Evolutionary conservation across 306 rosid species (phyloP).

Genomic region (Ceratonia siliqua): DNA sequence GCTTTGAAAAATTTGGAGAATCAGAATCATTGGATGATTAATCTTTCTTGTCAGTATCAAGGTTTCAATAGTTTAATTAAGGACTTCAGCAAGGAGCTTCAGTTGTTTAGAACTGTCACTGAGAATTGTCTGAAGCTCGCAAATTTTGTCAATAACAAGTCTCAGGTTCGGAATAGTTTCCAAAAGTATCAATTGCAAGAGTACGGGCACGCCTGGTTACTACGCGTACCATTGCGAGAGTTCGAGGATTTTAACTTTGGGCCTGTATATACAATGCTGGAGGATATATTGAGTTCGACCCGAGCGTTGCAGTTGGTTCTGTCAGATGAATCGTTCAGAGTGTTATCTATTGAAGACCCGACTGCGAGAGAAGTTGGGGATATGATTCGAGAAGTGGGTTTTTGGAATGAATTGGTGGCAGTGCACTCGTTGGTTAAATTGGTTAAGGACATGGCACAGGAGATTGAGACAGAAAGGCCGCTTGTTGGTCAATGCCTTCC

Average conservation of each 20-base stretch:
- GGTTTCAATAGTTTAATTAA: conserved; percentile 68
- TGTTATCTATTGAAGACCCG: conserved; percentile 65
- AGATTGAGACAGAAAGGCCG: conserved; percentile 76
- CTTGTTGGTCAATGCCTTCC: conserved; percentile 86
- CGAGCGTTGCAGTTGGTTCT: conserved; percentile 63
- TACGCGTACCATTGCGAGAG: conserved; percentile 55
- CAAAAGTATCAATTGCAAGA: conserved; percentile 79
- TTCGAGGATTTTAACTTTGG: conserved; percentile 42
- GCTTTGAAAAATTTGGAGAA: conserved; percentile 81
- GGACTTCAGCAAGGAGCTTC: conserved; percentile 73
- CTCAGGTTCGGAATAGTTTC: conserved; percentile 62
- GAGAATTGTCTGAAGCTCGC: conserved; percentile 75
- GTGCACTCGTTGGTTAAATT: conserved; percentile 62
- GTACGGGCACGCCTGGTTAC: conserved; percentile 61
- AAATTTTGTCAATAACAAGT: conserved; percentile 67
- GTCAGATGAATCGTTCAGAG: conserved; percentile 58
- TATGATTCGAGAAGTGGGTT: conserved; percentile 59
- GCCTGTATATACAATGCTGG: conserved; percentile 52
- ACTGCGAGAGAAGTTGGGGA: conserved; percentile 61
- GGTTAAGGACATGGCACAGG: conserved; percentile 75
- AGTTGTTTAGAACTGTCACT: conserved; percentile 54
- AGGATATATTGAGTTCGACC: conserved; percentile 58
- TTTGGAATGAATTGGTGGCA: conserved; percentile 81
- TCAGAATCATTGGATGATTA: conserved; percentile 93
- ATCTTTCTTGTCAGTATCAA: conserved; percentile 85